Evolutionary conservation across 345 rosid species (phyloP), one percentile per base, ranked within the genome.

Genomic region (Linum trigynum): DNA sequence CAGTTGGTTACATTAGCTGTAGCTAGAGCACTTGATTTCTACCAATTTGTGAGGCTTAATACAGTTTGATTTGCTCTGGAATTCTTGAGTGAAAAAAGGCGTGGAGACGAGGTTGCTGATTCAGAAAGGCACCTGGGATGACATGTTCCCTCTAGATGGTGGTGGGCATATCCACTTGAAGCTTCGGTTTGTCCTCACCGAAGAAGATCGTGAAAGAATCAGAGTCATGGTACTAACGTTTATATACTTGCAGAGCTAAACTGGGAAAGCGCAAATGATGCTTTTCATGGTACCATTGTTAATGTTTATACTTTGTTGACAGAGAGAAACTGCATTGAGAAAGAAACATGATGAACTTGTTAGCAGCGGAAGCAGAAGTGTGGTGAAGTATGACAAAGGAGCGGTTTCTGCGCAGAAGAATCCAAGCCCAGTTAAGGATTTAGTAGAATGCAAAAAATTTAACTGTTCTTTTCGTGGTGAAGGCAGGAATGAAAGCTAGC

Each of bases 291-390:
- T 48, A 14, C 11, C 53, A 48, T 10, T 48, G 53, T 48, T 67
- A 39, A 73, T 65, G 67, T 40, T 58, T 73, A 57, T 55, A 40
- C 62, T 38, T 65, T 45, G 4, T 72, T 69, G 80, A 69, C 80
- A 92, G 98, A 88, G 98, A 80, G 85, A 87, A 76, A 74, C 89
- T 2, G 98, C 96, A 62, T 63, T 88, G 77, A 75, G 65, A 72
- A 92, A 79, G 89, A 92, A 90, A 69, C 84, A 76, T 5, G 84
- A 75, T 2, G 84, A 86, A 74, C 86, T 83, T 51, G 39, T 67
- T 41, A 68, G 38, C 66, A 66, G 67, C 68, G 67, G 53, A 68
- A 38, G 65, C 17, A 68, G 69, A 58, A 83, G 78, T 77, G 69
- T 70, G 37, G 69, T 65, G 51, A 73, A 74, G 56, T 53, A 72